Conservation (phyloP, 495 filamentous ascomycete genomes). For the Lichina pygmaea region DNA sequence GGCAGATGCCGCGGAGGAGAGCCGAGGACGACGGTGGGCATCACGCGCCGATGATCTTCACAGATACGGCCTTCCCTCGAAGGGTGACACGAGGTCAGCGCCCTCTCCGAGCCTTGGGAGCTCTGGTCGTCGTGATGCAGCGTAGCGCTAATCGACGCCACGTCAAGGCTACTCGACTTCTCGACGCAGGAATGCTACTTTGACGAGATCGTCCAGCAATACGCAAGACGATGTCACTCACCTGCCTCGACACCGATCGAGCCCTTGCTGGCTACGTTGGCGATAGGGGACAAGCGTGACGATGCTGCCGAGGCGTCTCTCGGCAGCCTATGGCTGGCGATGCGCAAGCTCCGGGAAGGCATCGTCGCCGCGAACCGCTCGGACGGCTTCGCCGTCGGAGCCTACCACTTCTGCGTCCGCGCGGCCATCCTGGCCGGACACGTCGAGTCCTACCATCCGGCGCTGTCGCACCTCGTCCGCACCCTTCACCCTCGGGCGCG, state of each 20-base stretch:
- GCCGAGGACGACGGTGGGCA: constrained; percentile 43
- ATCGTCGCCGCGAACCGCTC: constrained; percentile 43
- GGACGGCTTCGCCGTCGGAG: constrained; percentile 23
- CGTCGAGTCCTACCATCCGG: constrained; percentile 71
- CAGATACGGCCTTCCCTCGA: constrained; percentile 57
- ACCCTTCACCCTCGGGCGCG: constrained; percentile 35
- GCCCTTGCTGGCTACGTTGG: constrained; percentile 40
- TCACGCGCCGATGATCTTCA: constrained; percentile 45
- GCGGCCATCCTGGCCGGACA: constrained; percentile 53
- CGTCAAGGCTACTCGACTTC: constrained; percentile 38
- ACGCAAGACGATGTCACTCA: constrained; percentile 55
- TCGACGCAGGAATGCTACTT: constrained; percentile 64
- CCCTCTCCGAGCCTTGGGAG: not conserved
- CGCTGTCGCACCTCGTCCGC: constrained; percentile 50
- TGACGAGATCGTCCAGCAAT: constrained; percentile 58
- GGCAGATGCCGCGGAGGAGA: too few species aligned
- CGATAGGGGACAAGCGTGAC: constrained; percentile 11
- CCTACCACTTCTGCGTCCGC: constrained; percentile 48
- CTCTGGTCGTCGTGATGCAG: not conserved
- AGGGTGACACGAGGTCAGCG: constrained; percentile 49
- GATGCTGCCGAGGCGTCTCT: constrained; percentile 18
- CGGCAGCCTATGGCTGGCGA: constrained; percentile 35
- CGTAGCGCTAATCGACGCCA: not conserved
- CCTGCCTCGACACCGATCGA: constrained; percentile 41
- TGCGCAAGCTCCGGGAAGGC: constrained; percentile 79